Evolutionary conservation across 495 filamentous ascomycete species (phyloP).

Genomic region (Neurospora sp.): DNA sequence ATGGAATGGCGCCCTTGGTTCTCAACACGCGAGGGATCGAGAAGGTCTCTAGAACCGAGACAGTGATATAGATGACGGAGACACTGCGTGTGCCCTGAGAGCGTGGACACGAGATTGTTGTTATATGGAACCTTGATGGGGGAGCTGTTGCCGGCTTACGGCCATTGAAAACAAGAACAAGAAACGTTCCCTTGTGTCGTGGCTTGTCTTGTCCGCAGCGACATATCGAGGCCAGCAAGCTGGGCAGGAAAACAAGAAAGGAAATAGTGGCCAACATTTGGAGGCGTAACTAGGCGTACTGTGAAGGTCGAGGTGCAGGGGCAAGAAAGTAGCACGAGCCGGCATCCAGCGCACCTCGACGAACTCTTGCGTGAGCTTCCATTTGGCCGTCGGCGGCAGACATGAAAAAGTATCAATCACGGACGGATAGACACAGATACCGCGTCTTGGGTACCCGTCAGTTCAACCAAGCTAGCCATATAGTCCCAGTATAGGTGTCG

Average conservation of each 20-base stretch:
- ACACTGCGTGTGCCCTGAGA: constrained; percentile 1
- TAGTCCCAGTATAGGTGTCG: not conserved
- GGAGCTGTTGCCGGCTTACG: not conserved
- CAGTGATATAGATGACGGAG: constrained; percentile 12
- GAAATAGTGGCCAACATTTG: not conserved
- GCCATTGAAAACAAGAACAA: not conserved
- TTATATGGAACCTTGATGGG: not conserved
- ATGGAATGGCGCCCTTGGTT: constrained; percentile 1
- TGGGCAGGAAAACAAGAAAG: not conserved
- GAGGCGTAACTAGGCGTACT: not conserved
- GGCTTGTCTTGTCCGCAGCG: not conserved
- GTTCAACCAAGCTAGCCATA: not conserved
- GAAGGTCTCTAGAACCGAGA: constrained; percentile 4
- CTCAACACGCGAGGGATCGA: not conserved
- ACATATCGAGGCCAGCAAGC: not conserved
- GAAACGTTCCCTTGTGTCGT: not conserved
- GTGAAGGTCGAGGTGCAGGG: not conserved
- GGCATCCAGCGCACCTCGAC: not conserved
- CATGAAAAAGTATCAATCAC: not conserved
- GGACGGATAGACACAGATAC: not conserved
- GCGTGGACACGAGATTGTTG: not conserved
- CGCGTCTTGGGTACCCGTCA: not conserved
- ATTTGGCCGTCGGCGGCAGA: not conserved
- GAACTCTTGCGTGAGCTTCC: not conserved
- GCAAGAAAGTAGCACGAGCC: not conserved